Base-by-base conservation (phyloP, 805 yeast species). In the Candida sithepensis region DNA sequence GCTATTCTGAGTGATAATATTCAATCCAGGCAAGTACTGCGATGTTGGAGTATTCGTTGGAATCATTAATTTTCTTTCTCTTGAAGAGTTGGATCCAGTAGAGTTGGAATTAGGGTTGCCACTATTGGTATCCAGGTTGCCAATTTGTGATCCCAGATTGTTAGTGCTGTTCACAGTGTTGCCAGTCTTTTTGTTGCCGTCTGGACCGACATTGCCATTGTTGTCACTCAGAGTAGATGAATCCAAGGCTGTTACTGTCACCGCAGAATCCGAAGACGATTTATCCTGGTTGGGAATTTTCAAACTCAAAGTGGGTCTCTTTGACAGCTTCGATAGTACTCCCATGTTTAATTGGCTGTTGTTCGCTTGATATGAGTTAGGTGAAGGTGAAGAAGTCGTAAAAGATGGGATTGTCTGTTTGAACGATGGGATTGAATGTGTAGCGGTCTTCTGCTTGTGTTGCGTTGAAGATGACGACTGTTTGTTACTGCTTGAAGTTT, bases 241-340 rank as follows among this genome's bases (percentile, higher is more conserved):
- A 69, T 57, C 64, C 12, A 72, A 42, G 1, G 80, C 79, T 4
- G 81, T 72, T 21, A 76, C 58, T 0, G 81, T 73, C 22, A 70
- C 56, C 44, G 77, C 72, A 57, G 77, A 63, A 60, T 72, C 71
- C 46, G 66, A 48, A 51, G 64, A 52, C 19, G 54, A 26, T 42
- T 56, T 54, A 34, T 55, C 64, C 38, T 48, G 46, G n/a, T 45
- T 56, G 1, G 89, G 89, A n/a, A 84, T 84, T 54, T 81, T 81
- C 10, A 84, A 83, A 47, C 87, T 65, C 40, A 84, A 65, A 1
- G 82, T 73, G 1, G 89, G 89, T 49, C 89, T 65, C 42, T 67
- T 55, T n/a, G 52, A 48, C 26, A 43, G 13, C 21, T 46, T 52
- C 5, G 28, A 10, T n/a, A 20, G 16, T 21, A 22, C 10, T 2